Evolutionary conservation across 331 rosid genomes (phyloP).

Genomic region (Ulmus americana): DNA sequence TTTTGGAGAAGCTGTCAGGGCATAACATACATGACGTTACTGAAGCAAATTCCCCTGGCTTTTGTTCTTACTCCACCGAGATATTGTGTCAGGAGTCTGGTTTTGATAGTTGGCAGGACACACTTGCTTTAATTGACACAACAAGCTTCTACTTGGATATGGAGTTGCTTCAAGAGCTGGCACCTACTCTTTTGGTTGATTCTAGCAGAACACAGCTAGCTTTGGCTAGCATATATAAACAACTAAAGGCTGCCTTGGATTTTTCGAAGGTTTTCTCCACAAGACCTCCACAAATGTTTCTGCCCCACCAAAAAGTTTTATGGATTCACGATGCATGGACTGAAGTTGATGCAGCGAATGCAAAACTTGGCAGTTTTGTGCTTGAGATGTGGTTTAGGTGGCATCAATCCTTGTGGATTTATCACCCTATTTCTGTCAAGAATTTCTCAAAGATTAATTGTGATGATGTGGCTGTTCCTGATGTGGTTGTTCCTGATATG

Average conservation of each 20-base stretch:
- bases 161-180: conserved; percentile 55
- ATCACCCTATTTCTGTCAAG: conserved; percentile 45
- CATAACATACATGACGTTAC: conserved; percentile 21
- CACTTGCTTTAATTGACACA: conserved; percentile 48
- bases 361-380: conserved; percentile 51
- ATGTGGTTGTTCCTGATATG: conserved; percentile 53
- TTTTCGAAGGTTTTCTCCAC: conserved; percentile 71
- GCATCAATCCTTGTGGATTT: conserved; percentile 83
- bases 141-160: conserved; percentile 65
- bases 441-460: conserved; percentile 42
- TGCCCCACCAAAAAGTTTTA: conserved; percentile 71
- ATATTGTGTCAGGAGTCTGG: conserved; percentile 38
- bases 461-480: conserved; percentile 38
- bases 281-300: conserved; percentile 82
- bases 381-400: conserved; percentile 88
- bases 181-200: conserved; percentile 50
- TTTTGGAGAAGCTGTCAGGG: conserved; percentile 31
- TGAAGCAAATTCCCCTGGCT: conserved; percentile 31
- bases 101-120: conserved; percentile 54
- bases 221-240: conserved; percentile 29
- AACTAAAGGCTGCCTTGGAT: conserved; percentile 39
- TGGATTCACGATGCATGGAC: conserved; percentile 58
- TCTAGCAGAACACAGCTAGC: conserved; percentile 32
- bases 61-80: conserved; percentile 50
- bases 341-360: conserved; percentile 50